Evolutionary conservation across 768 basidiomycete species (phyloP), one percentile per base, ranked within the genome.

Genomic region (Kwoniella mangroviensis): DNA sequence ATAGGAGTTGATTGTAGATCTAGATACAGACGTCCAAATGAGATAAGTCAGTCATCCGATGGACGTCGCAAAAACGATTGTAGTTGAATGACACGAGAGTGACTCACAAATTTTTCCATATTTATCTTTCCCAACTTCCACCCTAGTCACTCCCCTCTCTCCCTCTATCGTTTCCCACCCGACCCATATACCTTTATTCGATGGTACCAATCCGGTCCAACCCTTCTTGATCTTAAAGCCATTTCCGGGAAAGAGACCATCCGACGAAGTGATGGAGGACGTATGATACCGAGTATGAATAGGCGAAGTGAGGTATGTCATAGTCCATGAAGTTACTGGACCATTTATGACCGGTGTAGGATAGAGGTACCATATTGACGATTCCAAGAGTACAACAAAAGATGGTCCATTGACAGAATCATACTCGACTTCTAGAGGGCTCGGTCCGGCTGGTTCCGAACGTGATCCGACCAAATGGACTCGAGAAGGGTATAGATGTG

Each of bases 151-250:
- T 0, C 76, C 68, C 1, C 59, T 42, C 21, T 72, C 59, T 6
- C 65, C 73, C 13, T 74, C 67, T 28, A 56, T 22, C 13, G 53
- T 34, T 22, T 73, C 73, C 66, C 69, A 73, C 4, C 73, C 79
- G 1, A 73, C 65, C 79, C 79, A 80, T 22, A 77, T 73, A 6
- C 67, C 74, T 26, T 72, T 51, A 56, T 73, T 67, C 5, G 65
- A 69, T 5, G 28, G 54, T 7, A 74, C 68, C 22, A 67, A 34
- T 0, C 72, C 75, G 45, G 75, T 67, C 79, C 79, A 80, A 1
- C 76, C 79, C 52, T 41, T 51, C 9, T 41, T 45, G 11, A 71
- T 58, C 22, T 41, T 68, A 61, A 65, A 56, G 7, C 68, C 69
- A 34, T 34, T 34, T 51, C 59, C 24, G 70, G 72, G 12, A 55